Evolutionary conservation across 257 asterid genomes (phyloP), one percentile per base, ranked within the genome.

Genomic region (Jasminum sambac): DNA sequence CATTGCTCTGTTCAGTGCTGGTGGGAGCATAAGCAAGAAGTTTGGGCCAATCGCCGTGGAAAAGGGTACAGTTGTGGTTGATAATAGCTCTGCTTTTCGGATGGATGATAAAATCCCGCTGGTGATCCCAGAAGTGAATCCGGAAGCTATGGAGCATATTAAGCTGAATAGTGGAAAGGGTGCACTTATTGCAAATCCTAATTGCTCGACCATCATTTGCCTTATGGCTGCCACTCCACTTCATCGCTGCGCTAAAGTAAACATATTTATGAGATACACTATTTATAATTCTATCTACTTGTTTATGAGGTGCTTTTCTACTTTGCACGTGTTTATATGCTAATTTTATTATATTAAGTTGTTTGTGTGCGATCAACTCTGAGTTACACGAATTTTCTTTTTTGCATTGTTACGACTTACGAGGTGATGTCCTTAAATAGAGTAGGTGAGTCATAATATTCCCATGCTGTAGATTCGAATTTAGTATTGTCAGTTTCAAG

Each of bases 21-120:
- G 98, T 2, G 97, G 98, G 48, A 86, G 97, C 13, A 89, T 90
- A 12, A 93, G 98, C 74, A 90, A 93, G 85, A 87, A 89, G 62
- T 90, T 81, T 64, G 97, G 92, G 65, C 97, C 96, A 0, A 57
- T 91, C 6, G 98, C 98, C 1, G 96, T 80, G 2, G 82, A 78
- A 50, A 86, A 86, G 58, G 98, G 97, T 41, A 39, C 87, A 26
- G 63, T 94, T 78, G 98, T 94, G 0, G 98, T 94, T 74, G 98
- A 94, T 82, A 94, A 94, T 75, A 94, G 98, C 87, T 94, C 97
- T 1, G 98, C 98, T 2, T 94, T 94, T 78, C 82, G 98, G 76
- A 94, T 94, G 98, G 92, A 78, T 52, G 96, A 88, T 5, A 95
- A 90, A 13, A 74, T 89, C 38, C 98, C 96, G 2, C 87, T 94